Conservation (phyloP, 805 yeast genomes). For the Vanderwaltozyma yarrowii region DNA sequence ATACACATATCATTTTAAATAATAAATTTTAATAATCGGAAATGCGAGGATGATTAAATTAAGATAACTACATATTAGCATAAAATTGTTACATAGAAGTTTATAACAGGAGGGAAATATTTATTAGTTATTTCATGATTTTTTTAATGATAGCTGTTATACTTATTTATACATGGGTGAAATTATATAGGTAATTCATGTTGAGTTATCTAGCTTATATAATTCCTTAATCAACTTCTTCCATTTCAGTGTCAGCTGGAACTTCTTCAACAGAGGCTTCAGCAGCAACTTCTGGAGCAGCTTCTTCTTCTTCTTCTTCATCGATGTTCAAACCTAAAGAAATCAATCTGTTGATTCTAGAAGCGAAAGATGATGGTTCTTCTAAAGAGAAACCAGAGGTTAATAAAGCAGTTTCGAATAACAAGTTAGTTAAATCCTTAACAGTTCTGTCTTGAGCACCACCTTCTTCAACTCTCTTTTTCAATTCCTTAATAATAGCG, state of each 20-base stretch:
- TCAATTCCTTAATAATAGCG: slow-evolving; percentile 89
- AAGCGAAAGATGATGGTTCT: slow-evolving; percentile 95
- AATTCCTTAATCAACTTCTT: slow-evolving; percentile 80
- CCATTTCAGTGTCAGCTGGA: slow-evolving; percentile 92
- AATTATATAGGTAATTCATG: too few relatives aligned
- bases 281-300: slow-evolving; percentile 35
- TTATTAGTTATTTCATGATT: too few relatives aligned
- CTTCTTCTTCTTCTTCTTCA: slow-evolving; percentile 55
- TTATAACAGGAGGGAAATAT: too few relatives aligned
- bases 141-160: not conserved
- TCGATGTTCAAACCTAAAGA: slow-evolving; percentile 97
- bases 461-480: slow-evolving; percentile 90
- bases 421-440: slow-evolving; percentile 90
- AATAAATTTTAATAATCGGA: too few relatives aligned
- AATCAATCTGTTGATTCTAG: slow-evolving; percentile 96
- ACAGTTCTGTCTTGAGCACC: slow-evolving; percentile 99
- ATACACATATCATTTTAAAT: too few relatives aligned
- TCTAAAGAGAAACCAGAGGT: slow-evolving; percentile 98
- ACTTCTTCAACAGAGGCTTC: slow-evolving; percentile 45
- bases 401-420: slow-evolving; percentile 95
- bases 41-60: too few relatives aligned
- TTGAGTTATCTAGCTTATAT: not conserved
- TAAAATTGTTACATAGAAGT: too few relatives aligned
- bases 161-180: not conserved
- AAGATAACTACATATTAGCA: too few relatives aligned